phyloP scores from a whole-genome alignment of 352 stramenopile species.

The Pythium oligandrum region DNA sequence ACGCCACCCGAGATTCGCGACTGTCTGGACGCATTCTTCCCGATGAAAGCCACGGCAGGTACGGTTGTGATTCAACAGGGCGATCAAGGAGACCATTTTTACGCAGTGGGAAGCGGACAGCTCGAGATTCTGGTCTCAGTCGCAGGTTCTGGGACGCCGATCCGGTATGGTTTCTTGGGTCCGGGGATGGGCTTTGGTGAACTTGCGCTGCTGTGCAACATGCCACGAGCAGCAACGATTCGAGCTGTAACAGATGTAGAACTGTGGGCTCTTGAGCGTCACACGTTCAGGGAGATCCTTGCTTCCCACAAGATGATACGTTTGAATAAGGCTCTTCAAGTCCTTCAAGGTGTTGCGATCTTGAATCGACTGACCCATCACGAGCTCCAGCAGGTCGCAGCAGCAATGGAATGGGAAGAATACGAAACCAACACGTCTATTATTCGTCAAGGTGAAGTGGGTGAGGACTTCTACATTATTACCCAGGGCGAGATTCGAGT shows the following conservation, averaged over 20 bases:
- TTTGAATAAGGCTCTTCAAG: slow-evolving; percentile 49
- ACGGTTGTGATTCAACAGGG: slow-evolving; percentile 63
- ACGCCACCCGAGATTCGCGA: slow-evolving; percentile 49
- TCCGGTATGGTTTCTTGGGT: slow-evolving; percentile 63
- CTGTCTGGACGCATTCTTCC: slow-evolving; percentile 74
- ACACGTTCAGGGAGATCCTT: slow-evolving; percentile 70
- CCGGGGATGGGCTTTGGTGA: slow-evolving; percentile 91
- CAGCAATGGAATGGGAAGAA: slow-evolving; percentile 82
- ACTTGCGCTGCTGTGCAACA: slow-evolving; percentile 95
- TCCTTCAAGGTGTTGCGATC: slow-evolving; percentile 52
- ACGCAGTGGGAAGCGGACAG: slow-evolving; percentile 53
- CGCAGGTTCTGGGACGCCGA: slow-evolving; percentile 38
- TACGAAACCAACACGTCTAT: slow-evolving; percentile 48
- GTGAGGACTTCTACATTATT: slow-evolving; percentile 78
- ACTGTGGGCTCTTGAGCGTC: slow-evolving; percentile 69
- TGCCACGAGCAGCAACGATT: slow-evolving; percentile 93
- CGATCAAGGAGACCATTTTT: slow-evolving; percentile 77
- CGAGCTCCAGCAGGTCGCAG: slow-evolving; percentile 64
- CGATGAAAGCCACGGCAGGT: slow-evolving; percentile 34
- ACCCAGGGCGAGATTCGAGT: slow-evolving; percentile 71
- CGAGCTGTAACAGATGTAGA: slow-evolving; percentile 50
- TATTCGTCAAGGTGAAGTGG: slow-evolving; percentile 68
- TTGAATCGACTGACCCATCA: slow-evolving; percentile 61
- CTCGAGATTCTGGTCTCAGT: slow-evolving; percentile 69
- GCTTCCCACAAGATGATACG: slow-evolving; percentile 68